Base-by-base conservation (phyloP, 768 basidiomycete species). In the Calocybe gangraenosa region DNA sequence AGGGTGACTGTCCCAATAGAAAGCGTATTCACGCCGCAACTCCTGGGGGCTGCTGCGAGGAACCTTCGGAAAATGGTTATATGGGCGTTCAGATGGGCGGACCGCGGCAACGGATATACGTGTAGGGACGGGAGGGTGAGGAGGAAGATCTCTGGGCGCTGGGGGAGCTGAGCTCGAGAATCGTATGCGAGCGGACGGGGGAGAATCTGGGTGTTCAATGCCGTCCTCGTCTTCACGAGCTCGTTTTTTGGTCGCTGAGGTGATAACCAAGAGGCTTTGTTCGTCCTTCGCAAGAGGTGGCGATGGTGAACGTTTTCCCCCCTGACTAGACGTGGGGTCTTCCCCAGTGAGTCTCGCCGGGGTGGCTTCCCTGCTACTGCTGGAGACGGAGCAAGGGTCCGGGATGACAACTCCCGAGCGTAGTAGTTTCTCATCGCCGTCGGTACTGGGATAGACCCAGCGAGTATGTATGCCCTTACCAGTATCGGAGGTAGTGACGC, bases 1-100 rank as follows among this genome's bases (percentile, higher is more conserved):
- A 34, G 31, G 47, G 39, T 54, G 53, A 7, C 47, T 48, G n/a
- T 38, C 37, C 37, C 47, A 38, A 30, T 44, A 51, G n/a, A 35
- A 35, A n/a, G 34, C 34, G 17, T 35, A n/a, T n/a, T 35, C 34
- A n/a, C 34, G 34, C 7, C 14, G 34, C 14, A n/a, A 14, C 18
- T 31, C 50, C 15, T 31, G 40, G 25, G 44, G 45, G 13, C 23
- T 37, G 19, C 11, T 10, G n/a, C 40, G 47, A 11, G 41, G 53
- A 28, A 33, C 32, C n/a, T 15, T 17, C 15, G 42, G 37, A 31
- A 37, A 40, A 35, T 51, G 53, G 28, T 53, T 50, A 40, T 47
- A 53, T 9, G 52, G 53, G 14, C 15, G 22, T 10, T 38, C 37
- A 25, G 15, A n/a, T 9, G 15, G 13, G 15, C 11, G 33, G 42